Evolutionary conservation across 495 filamentous ascomycete species (phyloP).

Genomic region (Friedmanniomyces endolithicus): DNA sequence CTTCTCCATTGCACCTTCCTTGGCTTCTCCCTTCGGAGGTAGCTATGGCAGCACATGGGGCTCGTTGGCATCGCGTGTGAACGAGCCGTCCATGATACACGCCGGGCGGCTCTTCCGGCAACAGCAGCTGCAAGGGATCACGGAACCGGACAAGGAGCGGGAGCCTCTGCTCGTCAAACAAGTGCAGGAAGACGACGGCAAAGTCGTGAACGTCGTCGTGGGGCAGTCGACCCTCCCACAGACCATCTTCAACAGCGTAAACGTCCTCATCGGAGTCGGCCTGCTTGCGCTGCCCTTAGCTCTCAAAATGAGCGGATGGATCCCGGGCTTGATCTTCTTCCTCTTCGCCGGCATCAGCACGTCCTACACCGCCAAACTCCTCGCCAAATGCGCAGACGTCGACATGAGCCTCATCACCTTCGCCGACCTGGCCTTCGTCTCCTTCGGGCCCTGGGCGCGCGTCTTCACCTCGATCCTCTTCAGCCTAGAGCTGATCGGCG

Average conservation of each 20-base stretch:
- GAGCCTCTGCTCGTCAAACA: constrained; percentile 75
- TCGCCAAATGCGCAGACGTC: constrained; percentile 81
- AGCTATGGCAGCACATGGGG: constrained; percentile 71
- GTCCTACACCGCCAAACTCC: constrained; percentile 71
- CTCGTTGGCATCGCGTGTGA: constrained; percentile 55
- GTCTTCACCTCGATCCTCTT: constrained; percentile 75
- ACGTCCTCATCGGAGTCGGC: constrained; percentile 86
- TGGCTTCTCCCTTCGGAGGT: constrained; percentile 52
- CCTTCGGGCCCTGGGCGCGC: constrained; percentile 74
- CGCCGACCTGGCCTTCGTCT: constrained; percentile 84
- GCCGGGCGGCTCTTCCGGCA: constrained; percentile 60
- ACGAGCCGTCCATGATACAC: constrained; percentile 55
- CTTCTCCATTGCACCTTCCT: constrained; percentile 49
- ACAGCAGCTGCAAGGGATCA: constrained; percentile 44
- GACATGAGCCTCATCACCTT: constrained; percentile 74
- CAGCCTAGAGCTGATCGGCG: constrained; percentile 72
- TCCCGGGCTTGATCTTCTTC: constrained; percentile 69
- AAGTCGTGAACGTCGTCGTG: constrained; percentile 64
- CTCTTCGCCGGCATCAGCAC: constrained; percentile 60
- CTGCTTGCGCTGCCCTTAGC: constrained; percentile 80
- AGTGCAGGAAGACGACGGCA: constrained; percentile 75
- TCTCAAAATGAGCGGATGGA: constrained; percentile 81
- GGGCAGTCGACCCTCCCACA: constrained; percentile 90
- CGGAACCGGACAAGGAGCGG: constrained; percentile 48
- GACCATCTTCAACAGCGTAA: constrained; percentile 93